Evolutionary conservation across 1,284 basidiomycete genomes (phyloP).

Genomic region (Ustilago vetiveriae): DNA sequence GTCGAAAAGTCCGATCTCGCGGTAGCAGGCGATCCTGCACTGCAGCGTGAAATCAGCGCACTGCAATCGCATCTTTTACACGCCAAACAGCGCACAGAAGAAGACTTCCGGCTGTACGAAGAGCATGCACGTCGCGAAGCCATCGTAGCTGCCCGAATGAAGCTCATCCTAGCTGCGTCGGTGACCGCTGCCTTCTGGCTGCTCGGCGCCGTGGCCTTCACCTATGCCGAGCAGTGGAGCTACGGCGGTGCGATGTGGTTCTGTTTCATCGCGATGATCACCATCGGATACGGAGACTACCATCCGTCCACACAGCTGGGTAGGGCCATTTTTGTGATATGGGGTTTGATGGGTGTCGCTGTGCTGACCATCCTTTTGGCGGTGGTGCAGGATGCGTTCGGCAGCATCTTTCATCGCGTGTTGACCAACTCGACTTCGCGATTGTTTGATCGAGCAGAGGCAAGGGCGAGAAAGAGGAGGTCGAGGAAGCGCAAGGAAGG

Average conservation of each 20-base stretch:
- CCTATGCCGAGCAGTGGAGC: slow-evolving; percentile 71
- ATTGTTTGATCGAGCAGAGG: slow-evolving; percentile 28
- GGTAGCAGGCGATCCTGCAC: slow-evolving; percentile 21
- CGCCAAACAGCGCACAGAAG: slow-evolving; percentile 19
- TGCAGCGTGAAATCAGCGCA: slow-evolving; percentile 28
- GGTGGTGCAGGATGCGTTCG: slow-evolving; percentile 70
- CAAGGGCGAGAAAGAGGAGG: slow-evolving; percentile 17
- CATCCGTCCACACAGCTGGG: slow-evolving; percentile 70
- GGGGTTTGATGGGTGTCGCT: slow-evolving; percentile 72
- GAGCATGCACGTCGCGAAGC: slow-evolving; percentile 25
- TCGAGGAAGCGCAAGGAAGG: slow-evolving; percentile 1
- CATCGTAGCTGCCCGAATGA: slow-evolving; percentile 17
- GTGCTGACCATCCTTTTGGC: slow-evolving; percentile 56
- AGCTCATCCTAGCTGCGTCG: slow-evolving; percentile 21
- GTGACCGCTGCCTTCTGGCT: slow-evolving; percentile 70
- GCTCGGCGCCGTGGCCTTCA: slow-evolving; percentile 73
- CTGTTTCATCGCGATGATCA: slow-evolving; percentile 71
- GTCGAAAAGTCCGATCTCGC: not conserved
- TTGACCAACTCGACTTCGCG: slow-evolving; percentile 24
- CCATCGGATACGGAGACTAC: slow-evolving; percentile 57
- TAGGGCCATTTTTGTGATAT: slow-evolving; percentile 80
- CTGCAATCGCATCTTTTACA: slow-evolving; percentile 21
- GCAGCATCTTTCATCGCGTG: slow-evolving; percentile 33
- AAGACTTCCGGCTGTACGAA: slow-evolving; percentile 31
- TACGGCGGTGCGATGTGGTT: slow-evolving; percentile 74